Conservation (phyloP, 2,329 filamentous ascomycete genomes). For the Aspergillus sp. region DNA sequence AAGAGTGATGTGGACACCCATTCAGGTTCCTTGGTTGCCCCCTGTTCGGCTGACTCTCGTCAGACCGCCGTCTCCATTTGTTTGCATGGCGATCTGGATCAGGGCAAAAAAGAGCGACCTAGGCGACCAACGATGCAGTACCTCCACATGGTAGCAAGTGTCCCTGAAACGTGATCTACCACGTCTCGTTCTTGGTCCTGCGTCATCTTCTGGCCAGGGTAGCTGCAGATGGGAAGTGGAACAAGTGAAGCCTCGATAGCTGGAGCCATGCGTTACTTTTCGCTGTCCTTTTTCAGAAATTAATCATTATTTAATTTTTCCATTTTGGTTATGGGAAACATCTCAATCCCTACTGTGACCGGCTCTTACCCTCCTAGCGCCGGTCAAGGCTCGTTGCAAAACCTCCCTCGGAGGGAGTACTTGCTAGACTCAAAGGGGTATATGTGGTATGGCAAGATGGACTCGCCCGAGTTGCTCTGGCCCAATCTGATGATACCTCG, state of each 20-base stretch:
- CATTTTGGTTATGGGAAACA: not conserved
- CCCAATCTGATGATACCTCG: constrained; percentile 17
- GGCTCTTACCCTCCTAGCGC: not conserved
- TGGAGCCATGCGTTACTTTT: constrained; percentile 5
- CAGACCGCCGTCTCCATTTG: constrained; percentile 22
- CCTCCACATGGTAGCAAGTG: constrained; percentile 29
- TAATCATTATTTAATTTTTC: not conserved
- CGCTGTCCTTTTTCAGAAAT: not conserved
- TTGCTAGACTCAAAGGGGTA: constrained; percentile 14
- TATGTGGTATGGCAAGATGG: constrained; percentile 18
- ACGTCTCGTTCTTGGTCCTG: constrained; percentile 17
- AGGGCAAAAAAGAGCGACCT: constrained; percentile 6
- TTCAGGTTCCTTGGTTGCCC: constrained; percentile 3
- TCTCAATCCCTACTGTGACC: not conserved
- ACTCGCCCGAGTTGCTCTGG: constrained; percentile 13
- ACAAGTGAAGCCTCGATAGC: constrained; percentile 28
- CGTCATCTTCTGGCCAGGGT: constrained; percentile 23
- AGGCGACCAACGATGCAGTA: constrained; percentile 17
- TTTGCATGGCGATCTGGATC: constrained; percentile 26
- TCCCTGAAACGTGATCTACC: constrained; percentile 24
- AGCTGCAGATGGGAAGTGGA: constrained; percentile 29
- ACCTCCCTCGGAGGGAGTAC: constrained; percentile 11
- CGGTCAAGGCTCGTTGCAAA: constrained; percentile 11
- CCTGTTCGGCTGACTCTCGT: constrained; percentile 8
- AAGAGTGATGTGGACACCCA: constrained; percentile 9